These are phyloP conservation scores for Arthrobotrys musiformis DNA, from an alignment of 2,329 filamentous ascomycete species.

Conservation along the genomic window DNA sequence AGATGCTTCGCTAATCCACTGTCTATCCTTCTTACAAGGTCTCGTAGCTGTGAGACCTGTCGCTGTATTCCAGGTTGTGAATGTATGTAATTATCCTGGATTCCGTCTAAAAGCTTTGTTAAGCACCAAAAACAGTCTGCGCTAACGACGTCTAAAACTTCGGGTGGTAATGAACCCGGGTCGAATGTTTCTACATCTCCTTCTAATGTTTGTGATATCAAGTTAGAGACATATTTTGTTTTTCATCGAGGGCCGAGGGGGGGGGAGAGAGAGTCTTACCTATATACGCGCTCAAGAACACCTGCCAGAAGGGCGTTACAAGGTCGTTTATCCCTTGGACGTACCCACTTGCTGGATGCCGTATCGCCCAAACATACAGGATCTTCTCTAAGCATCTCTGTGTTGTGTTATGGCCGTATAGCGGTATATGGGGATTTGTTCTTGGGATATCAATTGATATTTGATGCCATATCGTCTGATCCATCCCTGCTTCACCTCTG, in stretches of 20 bases:
- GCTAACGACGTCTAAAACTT: slow-evolving; percentile 94
- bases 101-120: slow-evolving; percentile 96
- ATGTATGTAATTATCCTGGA: slow-evolving; percentile 98
- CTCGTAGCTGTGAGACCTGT: slow-evolving; percentile 86
- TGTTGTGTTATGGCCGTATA: slow-evolving; percentile 96
- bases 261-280: slow-evolving; percentile 45
- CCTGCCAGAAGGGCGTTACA: slow-evolving; percentile 97
- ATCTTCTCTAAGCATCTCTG: slow-evolving; percentile 94
- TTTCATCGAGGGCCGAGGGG: neutral
- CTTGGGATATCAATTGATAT: slow-evolving; percentile 98
- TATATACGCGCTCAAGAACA: slow-evolving; percentile 86
- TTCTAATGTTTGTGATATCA: slow-evolving; percentile 39
- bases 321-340: slow-evolving; percentile 99
- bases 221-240: neutral
- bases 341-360: slow-evolving; percentile 96
- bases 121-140: slow-evolving; percentile 99
- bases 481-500: slow-evolving; percentile 77
- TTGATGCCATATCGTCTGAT: slow-evolving; percentile 99
- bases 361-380: slow-evolving; percentile 95
- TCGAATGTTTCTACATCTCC: slow-evolving; percentile 71
- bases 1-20: slow-evolving; percentile 80
- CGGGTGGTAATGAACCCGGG: slow-evolving; percentile 87
- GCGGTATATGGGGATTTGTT: slow-evolving; percentile 92
- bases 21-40: slow-evolving; percentile 84
- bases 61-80: slow-evolving; percentile 96